Base-by-base conservation (phyloP, 106 monocot species). In the Dendrobium officinale region DNA sequence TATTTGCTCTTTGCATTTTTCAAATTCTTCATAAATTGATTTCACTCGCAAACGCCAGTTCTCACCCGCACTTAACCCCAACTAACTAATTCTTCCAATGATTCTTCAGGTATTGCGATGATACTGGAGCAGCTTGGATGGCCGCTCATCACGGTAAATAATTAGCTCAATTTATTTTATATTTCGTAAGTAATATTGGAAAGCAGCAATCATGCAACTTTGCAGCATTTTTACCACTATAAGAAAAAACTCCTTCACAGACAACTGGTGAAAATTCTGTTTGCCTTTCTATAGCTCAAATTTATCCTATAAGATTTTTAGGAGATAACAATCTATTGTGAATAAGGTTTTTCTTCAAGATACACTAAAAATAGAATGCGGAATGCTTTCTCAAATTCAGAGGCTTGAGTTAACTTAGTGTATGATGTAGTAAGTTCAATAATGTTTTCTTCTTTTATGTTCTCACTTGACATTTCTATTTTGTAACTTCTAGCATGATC, bases 341-440 rank as follows among this genome's bases (percentile, higher is more conserved):
- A 48, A 37, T 84, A 13, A 51, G 1, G 15, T 51, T 1, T 51
- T 51, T 51, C 51, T 2, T 13, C 51, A 11, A 51, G 16, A 11
- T 51, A 15, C 10, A 51, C 13, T 9, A 51, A 11, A 11, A 11
- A 11, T 2, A 51, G 51, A 51, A 13, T 11, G 51, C 92, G 49
- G 97, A 97, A 81, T 92, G 80, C 94, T 64, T 97, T 90, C 77
- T 87, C 86, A 51, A 97, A 97, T 76, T 92, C 90, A 49, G 94
- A 97, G 87, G 86, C 75, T 58, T 82, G 94, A 78, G 96, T 94
- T n/a, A 94, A 97, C 78, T 24, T 84, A 16, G 90, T 97, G 17
- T 97, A 91, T 84, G 87, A 88, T 80, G 90, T 94, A 80, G 97
- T 96, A 87, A 84, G 85, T 61, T 77, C 80, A 51, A 48, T 18